phyloP scores from a whole-genome alignment of 2,329 filamentous ascomycete genomes.

The Pseudocercospora fuligena region DNA sequence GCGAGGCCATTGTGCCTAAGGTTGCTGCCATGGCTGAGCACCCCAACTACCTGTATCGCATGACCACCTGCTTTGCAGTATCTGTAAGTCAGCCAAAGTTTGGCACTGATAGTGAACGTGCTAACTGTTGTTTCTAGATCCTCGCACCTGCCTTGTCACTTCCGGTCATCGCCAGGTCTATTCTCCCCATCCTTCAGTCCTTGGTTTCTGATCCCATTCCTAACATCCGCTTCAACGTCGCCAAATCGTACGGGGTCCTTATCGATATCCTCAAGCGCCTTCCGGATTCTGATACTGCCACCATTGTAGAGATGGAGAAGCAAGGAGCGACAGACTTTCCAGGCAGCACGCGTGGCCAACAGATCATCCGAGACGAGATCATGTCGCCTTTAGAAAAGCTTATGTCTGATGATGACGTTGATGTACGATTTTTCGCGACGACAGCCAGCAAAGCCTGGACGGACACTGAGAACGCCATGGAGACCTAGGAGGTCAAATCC shows the following conservation, averaged over 20 bases:
- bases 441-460: constrained; percentile 70
- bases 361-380: constrained; percentile 61
- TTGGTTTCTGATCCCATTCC: constrained; percentile 93
- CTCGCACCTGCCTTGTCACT: constrained; percentile 90
- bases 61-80: constrained; percentile 99
- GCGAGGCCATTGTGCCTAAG: constrained; percentile 95
- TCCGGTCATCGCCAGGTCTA: constrained; percentile 88
- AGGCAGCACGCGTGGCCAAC: constrained; percentile 39
- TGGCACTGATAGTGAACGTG: not conserved
- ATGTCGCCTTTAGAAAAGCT: constrained; percentile 91
- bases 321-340: constrained; percentile 64
- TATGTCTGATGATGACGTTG: constrained; percentile 95
- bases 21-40: constrained; percentile 98
- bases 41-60: constrained; percentile 97
- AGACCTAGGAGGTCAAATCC: constrained; percentile 36
- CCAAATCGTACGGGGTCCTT: constrained; percentile 91
- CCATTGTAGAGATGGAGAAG: constrained; percentile 83
- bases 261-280: constrained; percentile 91
- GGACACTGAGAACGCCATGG: constrained; percentile 41
- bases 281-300: constrained; percentile 74
- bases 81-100: constrained; percentile 67
- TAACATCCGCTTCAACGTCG: constrained; percentile 99
- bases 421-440: constrained; percentile 96
- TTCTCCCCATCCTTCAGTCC: constrained; percentile 94
- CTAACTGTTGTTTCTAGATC: constrained; percentile 64